Evolutionary conservation across 225 moss, liverwort and hornwort genomes (phyloP).

Genomic region (Polytrichum formosum): DNA sequence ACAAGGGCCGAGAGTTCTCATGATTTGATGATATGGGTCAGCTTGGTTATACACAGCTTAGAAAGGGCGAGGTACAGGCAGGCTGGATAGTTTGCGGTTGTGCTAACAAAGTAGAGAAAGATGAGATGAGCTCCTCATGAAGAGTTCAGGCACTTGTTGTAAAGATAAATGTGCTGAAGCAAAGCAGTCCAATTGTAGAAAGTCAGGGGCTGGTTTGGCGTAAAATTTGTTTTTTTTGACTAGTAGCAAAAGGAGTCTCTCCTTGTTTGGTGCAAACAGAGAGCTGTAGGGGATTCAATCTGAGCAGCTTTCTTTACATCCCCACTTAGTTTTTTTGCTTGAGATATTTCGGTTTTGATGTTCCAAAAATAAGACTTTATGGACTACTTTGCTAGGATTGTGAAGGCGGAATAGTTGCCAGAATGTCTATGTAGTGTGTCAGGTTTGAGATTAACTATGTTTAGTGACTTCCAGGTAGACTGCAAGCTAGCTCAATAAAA

Average conservation of each 20-base stretch:
- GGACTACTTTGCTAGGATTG: background rate
- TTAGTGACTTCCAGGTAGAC: conserved; percentile 1
- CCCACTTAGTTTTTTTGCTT: background rate
- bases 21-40: background rate
- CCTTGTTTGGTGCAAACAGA: background rate
- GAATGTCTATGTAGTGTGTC: conserved; percentile 1
- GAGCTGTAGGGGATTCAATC: conserved; percentile 1
- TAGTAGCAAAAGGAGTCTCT: conserved; percentile 4
- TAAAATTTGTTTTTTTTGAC: conserved; percentile 6
- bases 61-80: background rate
- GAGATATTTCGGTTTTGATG: conserved; percentile 5
- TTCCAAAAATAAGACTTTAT: background rate
- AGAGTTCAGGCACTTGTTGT: conserved; percentile 1
- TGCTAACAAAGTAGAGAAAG: background rate
- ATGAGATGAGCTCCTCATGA: background rate
- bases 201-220: background rate
- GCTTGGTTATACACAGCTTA: background rate
- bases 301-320: background rate
- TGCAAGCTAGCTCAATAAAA: conserved; percentile 8
- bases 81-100: background rate
- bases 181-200: conserved; percentile 11
- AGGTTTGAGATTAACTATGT: background rate
- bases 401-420: conserved; percentile 1
- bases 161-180: conserved; percentile 7
- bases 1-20: background rate